Evolutionary conservation across 257 asterid genomes (phyloP), one percentile per base, ranked within the genome.

Genomic region (Coffea canephora): DNA sequence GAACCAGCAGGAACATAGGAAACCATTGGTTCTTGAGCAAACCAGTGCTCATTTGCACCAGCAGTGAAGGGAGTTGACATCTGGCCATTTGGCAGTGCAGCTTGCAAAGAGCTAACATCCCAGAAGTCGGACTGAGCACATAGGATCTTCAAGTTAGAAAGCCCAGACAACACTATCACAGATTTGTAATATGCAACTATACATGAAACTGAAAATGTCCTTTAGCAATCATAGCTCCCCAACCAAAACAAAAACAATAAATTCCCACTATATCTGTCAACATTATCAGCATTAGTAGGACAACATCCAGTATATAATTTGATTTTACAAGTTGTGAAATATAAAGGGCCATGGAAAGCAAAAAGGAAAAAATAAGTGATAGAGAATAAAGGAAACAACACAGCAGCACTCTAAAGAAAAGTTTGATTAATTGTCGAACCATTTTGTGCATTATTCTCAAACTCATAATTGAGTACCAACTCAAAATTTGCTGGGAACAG

Each of bases 71-170:
- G 83, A 71, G 88, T 69, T 72, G 92, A 86, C 71, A 78, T 45
- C 82, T 83, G 92, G 73, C 80, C 86, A 84, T 78, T 84, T 80
- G 97, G 97, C 87, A 94, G 76, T 16, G 92, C 90, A 66, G 86
- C 90, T 82, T 90, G 97, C 94, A 93, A 83, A 64, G 96, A 88
- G 87, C 91, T 85, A 92, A 89, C 86, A 83, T 91, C 91, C 94
- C 97, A 93, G 78, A 91, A 90, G 86, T 93, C 89, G 59, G 82
- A 62, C 83, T 80, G 67, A 66, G 54, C 15, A 49, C 34, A 71
- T 23, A 77, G 62, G 75, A 74, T 31, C 41, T 23, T 67, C 34
- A 71, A 76, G 73, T 71, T 61, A 79, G 81, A 75, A 49, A 59
- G n/a, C 39, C 54, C 45, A 66, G 57, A 77, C 75, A 14, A 21